Evolutionary conservation across 139 green algal species (phyloP).

Genomic region (Zygnema cylindricum): DNA sequence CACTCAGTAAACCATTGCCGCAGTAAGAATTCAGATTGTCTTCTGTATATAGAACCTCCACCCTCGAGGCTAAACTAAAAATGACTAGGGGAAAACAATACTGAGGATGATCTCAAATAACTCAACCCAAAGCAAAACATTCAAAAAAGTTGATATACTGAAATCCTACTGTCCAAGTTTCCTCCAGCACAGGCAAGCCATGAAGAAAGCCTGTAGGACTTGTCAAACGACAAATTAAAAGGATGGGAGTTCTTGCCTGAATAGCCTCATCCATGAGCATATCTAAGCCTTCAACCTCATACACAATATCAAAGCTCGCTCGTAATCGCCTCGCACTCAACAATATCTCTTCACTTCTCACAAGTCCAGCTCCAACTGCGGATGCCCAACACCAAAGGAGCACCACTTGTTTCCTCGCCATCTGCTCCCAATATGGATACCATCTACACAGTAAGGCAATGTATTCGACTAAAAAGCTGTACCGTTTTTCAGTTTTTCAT

Average conservation of each 20-base stretch:
- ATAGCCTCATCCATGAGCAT: constrained; percentile 36
- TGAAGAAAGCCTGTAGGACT: neutral
- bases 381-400: constrained; percentile 48
- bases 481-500: no score
- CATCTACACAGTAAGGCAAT: no score
- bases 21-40: no score
- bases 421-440: constrained; percentile 23
- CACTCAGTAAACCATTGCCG: no score
- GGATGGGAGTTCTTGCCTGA: constrained; percentile 21
- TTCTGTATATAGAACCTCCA: no score
- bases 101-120: neutral
- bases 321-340: constrained; percentile 38
- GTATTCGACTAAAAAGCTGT: no score
- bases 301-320: constrained; percentile 37
- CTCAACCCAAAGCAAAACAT: neutral
- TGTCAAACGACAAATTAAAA: neutral
- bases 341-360: constrained; percentile 50
- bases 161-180: neutral
- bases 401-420: constrained; percentile 20
- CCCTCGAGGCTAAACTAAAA: neutral
- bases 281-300: constrained; percentile 52
- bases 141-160: neutral
- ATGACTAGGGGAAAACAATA: neutral
- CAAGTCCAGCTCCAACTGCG: constrained; percentile 34
- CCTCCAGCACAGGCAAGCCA: neutral